phyloP scores from a whole-genome alignment of 2,329 filamentous ascomycete species.

The Fusarium goolgardi region DNA sequence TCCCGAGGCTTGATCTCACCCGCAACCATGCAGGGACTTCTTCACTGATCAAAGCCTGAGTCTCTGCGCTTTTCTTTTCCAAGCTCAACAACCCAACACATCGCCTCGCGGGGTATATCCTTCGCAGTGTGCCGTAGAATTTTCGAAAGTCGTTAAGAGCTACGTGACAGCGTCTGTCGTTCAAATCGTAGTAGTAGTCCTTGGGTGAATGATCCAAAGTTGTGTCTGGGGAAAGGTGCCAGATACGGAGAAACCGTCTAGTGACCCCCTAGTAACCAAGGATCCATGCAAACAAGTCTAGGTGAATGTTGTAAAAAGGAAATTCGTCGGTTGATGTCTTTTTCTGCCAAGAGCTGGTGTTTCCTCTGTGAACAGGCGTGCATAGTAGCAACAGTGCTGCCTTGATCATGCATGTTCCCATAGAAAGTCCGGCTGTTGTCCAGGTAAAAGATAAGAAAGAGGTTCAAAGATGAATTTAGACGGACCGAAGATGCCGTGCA shows the following conservation, averaged over 20 bases:
- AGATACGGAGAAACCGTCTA: conserved; percentile 45
- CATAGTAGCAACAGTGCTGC: not conserved
- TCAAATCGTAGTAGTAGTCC: conserved; percentile 51
- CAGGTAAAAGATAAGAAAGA: conserved; percentile 41
- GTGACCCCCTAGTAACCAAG: conserved; percentile 47
- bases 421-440: conserved; percentile 17
- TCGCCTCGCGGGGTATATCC: conserved; percentile 57
- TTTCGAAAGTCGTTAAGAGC: conserved; percentile 53
- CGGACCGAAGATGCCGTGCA: conserved; percentile 49
- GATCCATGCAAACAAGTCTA: conserved; percentile 48
- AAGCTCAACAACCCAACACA: conserved; percentile 54
- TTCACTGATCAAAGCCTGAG: conserved; percentile 43
- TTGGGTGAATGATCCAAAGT: conserved; percentile 52
- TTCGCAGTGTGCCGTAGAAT: conserved; percentile 55
- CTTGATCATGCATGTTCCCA: not conserved
- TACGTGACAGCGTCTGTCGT: conserved; percentile 53
- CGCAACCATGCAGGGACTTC: conserved; percentile 30
- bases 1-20: conserved; percentile 44
- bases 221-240: conserved; percentile 47
- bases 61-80: conserved; percentile 48
- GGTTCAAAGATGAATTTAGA: conserved; percentile 46
- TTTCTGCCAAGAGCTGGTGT: conserved; percentile 22
- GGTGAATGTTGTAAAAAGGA: conserved; percentile 47
- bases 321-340: conserved; percentile 46
- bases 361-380: not conserved